phyloP scores from a whole-genome alignment of 495 filamentous ascomycete genomes.

The Pyronema omphalodes region DNA sequence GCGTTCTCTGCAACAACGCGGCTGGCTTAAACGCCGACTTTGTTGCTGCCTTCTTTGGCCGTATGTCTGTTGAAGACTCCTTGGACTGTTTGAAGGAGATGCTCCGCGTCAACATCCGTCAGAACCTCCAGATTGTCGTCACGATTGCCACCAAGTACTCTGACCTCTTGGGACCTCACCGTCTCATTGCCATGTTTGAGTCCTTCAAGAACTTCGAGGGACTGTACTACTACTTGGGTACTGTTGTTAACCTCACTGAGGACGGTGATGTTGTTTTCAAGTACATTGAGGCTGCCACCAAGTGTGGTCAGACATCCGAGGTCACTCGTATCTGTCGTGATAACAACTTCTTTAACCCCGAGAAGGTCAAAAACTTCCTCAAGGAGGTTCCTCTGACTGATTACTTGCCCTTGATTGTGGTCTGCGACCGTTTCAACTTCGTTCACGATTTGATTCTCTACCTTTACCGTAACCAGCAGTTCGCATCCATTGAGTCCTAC shows the following conservation, averaged over 20 bases:
- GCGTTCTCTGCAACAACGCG: slow-evolving; percentile 54
- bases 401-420: slow-evolving; percentile 91
- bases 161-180: slow-evolving; percentile 77
- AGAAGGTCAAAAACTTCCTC: slow-evolving; percentile 98
- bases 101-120: slow-evolving; percentile 87
- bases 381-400: slow-evolving; percentile 88
- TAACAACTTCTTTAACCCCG: slow-evolving; percentile 82
- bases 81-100: slow-evolving; percentile 90
- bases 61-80: slow-evolving; percentile 83
- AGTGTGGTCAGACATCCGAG: slow-evolving; percentile 77
- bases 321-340: slow-evolving; percentile 96
- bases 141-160: slow-evolving; percentile 96
- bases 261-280: slow-evolving; percentile 96
- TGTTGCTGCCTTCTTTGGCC: slow-evolving; percentile 80
- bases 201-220: slow-evolving; percentile 93
- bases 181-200: slow-evolving; percentile 84
- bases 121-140: slow-evolving; percentile 85
- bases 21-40: slow-evolving; percentile 68
- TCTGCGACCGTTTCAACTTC: slow-evolving; percentile 97
- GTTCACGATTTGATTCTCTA: slow-evolving; percentile 93
- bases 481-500: slow-evolving; percentile 98
- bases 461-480: slow-evolving; percentile 97
- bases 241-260: slow-evolving; percentile 91
- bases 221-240: slow-evolving; percentile 93
- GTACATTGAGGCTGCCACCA: slow-evolving; percentile 93